Conservation (phyloP, 352 stramenopile genomes). For the Pythium myriotylum region DNA sequence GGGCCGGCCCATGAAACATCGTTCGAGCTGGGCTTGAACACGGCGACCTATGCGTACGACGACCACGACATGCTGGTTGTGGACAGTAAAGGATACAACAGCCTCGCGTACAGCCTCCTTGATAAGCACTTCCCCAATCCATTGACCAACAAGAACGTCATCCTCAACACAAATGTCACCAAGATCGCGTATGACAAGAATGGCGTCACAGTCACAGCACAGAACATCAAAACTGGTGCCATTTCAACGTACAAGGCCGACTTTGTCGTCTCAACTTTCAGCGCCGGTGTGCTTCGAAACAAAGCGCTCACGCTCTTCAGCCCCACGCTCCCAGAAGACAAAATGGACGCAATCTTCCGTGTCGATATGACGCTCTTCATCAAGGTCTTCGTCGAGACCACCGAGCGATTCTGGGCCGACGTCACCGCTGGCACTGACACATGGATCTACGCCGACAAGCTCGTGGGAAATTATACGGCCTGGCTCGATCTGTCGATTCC, state of each 20-base stretch:
- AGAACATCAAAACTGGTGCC: background rate
- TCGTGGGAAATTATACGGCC: slow-evolving; percentile 8
- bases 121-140: slow-evolving; percentile 16
- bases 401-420: slow-evolving; percentile 8
- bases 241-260: slow-evolving; percentile 3
- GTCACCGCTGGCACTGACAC: background rate
- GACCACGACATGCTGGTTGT: slow-evolving; percentile 4
- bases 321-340: slow-evolving; percentile 1
- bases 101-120: slow-evolving; percentile 7
- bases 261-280: background rate
- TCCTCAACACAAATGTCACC: slow-evolving; percentile 11
- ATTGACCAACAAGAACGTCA: slow-evolving; percentile 2
- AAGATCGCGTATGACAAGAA: slow-evolving; percentile 8
- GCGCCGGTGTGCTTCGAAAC: slow-evolving; percentile 1
- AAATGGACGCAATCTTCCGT: slow-evolving; percentile 10
- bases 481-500: slow-evolving; percentile 8
- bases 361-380: slow-evolving; percentile 12
- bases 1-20: background rate
- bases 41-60: slow-evolving; percentile 4
- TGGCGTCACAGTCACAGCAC: background rate
- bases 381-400: slow-evolving; percentile 8
- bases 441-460: slow-evolving; percentile 9
- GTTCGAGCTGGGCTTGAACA: slow-evolving; percentile 14
- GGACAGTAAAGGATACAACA: slow-evolving; percentile 1
- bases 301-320: slow-evolving; percentile 1